Percentiles rank a stretch among this genome's conserved stretches.
phyloP scores from a whole-genome alignment of 2,329 filamentous ascomycete species.

The Colletotrichum phormii region DNA sequence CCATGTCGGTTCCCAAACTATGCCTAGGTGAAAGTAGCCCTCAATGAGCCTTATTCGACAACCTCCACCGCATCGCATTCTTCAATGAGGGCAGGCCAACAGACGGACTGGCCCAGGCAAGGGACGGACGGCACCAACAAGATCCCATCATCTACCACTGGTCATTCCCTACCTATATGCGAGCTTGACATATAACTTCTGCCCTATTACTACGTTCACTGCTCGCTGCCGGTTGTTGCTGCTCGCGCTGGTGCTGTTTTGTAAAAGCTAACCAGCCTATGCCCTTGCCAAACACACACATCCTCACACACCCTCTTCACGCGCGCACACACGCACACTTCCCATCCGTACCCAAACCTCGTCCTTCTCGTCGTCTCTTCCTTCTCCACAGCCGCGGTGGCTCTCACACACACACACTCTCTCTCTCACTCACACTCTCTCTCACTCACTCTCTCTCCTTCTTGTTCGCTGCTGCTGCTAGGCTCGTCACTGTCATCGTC shows the following conservation, averaged over 20 bases:
- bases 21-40: conserved; percentile 29
- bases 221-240: conserved; percentile 8
- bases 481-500: conserved; percentile 11
- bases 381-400: conserved; percentile 30
- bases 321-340: conserved; percentile 16
- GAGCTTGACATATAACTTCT: conserved; percentile 33
- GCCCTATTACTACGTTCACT: conserved; percentile 33
- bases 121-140: conserved; percentile 30
- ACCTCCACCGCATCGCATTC: conserved; percentile 37
- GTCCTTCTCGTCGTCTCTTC: conserved; percentile 30
- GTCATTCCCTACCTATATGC: conserved; percentile 33
- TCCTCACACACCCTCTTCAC: conserved; percentile 6
- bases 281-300: conserved; percentile 33
- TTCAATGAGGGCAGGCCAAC: conserved; percentile 36
- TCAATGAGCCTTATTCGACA: conserved; percentile 36
- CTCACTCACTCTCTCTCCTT: conserved; percentile 11
- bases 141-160: conserved; percentile 30
- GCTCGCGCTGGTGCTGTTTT: conserved; percentile 6
- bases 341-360: conserved; percentile 17
- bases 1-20: conserved; percentile 37
- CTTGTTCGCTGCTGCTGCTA: not conserved
- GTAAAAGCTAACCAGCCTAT: conserved; percentile 28
- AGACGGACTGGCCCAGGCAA: conserved; percentile 32
- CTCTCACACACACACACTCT: conserved; percentile 10
- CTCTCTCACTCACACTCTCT: conserved; percentile 1